These are phyloP conservation scores for Hymenoscyphus albidus DNA, from an alignment of 2,329 filamentous ascomycete genomes.

Conservation along the genomic window DNA sequence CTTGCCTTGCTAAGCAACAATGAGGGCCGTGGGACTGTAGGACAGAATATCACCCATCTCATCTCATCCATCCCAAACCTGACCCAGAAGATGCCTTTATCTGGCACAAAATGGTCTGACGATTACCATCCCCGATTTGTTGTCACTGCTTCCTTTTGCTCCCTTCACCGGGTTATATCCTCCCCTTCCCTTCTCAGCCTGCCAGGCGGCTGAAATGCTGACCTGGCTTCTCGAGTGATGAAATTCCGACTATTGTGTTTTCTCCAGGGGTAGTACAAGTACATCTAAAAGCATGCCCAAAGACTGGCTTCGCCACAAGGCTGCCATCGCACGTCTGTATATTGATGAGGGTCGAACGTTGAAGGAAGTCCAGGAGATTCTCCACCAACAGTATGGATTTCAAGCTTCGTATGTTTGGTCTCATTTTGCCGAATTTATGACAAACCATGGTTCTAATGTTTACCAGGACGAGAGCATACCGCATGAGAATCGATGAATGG, in stretches of 20 bases:
- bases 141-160: not conserved
- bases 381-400: conserved; percentile 14
- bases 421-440: not conserved
- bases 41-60: not conserved
- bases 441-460: not conserved
- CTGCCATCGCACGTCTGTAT: conserved; percentile 17
- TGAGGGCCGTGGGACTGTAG: not conserved
- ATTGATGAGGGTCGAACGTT: conserved; percentile 14
- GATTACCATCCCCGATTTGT: not conserved
- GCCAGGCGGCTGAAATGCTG: conserved; percentile 1
- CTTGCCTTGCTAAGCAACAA: not conserved
- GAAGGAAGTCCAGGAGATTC: conserved; percentile 15
- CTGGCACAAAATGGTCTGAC: conserved; percentile 3
- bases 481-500: conserved; percentile 23
- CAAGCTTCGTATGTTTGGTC: conserved; percentile 15
- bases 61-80: not conserved
- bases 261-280: not conserved
- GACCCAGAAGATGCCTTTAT: conserved; percentile 1
- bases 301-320: conserved; percentile 17
- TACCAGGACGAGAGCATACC: conserved; percentile 15
- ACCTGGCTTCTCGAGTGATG: not conserved
- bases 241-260: not conserved
- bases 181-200: not conserved
- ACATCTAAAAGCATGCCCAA: conserved; percentile 13
- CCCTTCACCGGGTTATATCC: not conserved